phyloP scores from a whole-genome alignment of 805 yeast genomes.

The Starmerella roubikii region DNA sequence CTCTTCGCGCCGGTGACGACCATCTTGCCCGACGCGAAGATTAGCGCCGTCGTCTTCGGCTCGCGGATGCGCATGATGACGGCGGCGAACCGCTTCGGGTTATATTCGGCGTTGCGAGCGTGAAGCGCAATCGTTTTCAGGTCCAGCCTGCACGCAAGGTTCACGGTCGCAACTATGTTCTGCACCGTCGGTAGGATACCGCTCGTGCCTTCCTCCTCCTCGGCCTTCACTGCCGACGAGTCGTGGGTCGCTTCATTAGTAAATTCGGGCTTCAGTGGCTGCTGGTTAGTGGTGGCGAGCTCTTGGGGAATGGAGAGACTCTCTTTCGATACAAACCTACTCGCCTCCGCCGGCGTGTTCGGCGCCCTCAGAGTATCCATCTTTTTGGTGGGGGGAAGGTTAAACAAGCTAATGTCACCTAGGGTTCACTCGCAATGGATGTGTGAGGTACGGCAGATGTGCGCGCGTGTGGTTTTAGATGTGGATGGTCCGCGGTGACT shows the following conservation, averaged over 20 bases:
- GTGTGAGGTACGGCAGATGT: too few relatives aligned
- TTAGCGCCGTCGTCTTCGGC: conserved; percentile 94
- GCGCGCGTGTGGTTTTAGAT: too few relatives aligned
- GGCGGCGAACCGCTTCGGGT: conserved; percentile 94
- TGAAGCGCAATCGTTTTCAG: conserved; percentile 94
- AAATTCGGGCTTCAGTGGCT: conserved; percentile 1
- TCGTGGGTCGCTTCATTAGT: conserved; percentile 3
- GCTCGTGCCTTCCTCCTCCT: conserved; percentile 56
- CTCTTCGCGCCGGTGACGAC: conserved; percentile 99
- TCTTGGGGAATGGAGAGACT: conserved; percentile 43
- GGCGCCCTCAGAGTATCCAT: conserved; percentile 70
- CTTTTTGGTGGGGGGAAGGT: conserved; percentile 8
- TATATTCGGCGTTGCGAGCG: conserved; percentile 97
- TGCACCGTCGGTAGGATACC: conserved; percentile 88
- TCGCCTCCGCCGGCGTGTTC: conserved; percentile 64
- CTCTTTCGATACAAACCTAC: conserved; percentile 53
- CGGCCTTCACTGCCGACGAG: conserved; percentile 6
- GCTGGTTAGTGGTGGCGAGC: conserved; percentile 1
- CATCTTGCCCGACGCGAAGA: conserved; percentile 98
- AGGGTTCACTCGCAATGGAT: too few relatives aligned
- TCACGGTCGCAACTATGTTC: conserved; percentile 95
- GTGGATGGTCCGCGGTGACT: too few relatives aligned
- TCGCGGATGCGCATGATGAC: conserved; percentile 98
- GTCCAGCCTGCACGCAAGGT: conserved; percentile 88
- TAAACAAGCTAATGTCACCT: conserved; percentile 19